A percentile compares a stretch with the other conserved stretches of the same genome.
Conservation (phyloP, 805 yeast species). For the Candida nonsorbophila region DNA sequence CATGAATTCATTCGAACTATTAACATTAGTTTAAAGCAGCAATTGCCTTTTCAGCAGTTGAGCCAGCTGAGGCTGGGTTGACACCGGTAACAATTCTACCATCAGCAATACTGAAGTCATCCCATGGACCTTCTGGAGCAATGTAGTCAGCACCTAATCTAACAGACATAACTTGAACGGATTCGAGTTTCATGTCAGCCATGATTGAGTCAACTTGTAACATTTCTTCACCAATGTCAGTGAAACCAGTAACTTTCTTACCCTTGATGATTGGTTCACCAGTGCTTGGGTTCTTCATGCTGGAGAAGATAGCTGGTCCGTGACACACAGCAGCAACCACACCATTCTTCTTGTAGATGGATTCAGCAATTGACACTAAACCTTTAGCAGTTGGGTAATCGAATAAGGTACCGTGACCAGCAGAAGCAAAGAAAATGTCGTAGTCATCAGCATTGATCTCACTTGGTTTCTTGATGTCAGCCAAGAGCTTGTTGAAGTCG, state of each 20-base stretch:
- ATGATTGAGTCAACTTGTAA: constrained; percentile 15
- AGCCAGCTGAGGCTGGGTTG: constrained; percentile 54
- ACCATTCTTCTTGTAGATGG: constrained; percentile 47
- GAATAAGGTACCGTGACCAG: constrained; percentile 59
- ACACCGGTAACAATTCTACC: constrained; percentile 62
- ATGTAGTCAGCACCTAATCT: constrained; percentile 39
- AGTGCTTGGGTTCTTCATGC: constrained; percentile 34
- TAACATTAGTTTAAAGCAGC: constrained; percentile 8
- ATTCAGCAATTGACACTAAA: constrained; percentile 41
- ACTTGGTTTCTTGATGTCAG: constrained; percentile 39
- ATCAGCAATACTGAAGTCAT: constrained; percentile 45
- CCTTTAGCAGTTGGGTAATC: constrained; percentile 52
- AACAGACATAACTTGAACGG: constrained; percentile 34
- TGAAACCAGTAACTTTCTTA: constrained; percentile 56
- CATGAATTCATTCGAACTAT: no score
- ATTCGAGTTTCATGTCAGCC: constrained; percentile 17
- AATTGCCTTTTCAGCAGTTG: constrained; percentile 41
- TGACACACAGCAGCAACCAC: constrained; percentile 64
- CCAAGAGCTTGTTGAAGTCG: constrained; percentile 33
- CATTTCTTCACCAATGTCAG: constrained; percentile 46
- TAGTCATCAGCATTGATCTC: constrained; percentile 47
- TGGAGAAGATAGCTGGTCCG: constrained; percentile 58
- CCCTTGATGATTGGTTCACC: constrained; percentile 46
- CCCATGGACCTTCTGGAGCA: constrained; percentile 49
- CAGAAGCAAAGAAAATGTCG: constrained; percentile 55